These are phyloP conservation scores for Taphrina deformans DNA, from an alignment of 1,139 yeast genomes.

Conservation along the genomic window DNA sequence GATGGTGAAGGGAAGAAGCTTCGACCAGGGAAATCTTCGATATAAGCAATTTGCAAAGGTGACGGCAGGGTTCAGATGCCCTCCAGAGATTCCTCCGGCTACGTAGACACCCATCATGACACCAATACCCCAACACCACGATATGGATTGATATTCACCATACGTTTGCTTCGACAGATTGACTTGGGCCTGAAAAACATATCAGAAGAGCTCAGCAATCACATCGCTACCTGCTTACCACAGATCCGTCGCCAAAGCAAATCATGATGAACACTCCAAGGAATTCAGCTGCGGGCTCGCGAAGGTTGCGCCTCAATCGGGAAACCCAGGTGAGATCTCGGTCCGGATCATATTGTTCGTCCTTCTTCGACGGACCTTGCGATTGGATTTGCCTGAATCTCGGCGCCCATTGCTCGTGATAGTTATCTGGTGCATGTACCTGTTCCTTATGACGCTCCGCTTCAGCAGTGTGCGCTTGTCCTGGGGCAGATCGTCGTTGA, in stretches of 20 bases:
- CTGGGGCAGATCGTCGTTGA: background rate
- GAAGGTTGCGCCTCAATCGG: slow-evolving; percentile 39
- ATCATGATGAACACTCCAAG: slow-evolving; percentile 33
- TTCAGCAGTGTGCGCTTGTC: background rate
- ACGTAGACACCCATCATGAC: slow-evolving; percentile 45
- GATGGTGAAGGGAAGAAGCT: slow-evolving; percentile 42
- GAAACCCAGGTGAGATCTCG: slow-evolving; percentile 24
- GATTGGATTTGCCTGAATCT: slow-evolving; percentile 24
- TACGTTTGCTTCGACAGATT: slow-evolving; percentile 45
- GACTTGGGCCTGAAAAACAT: slow-evolving; percentile 42
- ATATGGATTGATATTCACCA: slow-evolving; percentile 51
- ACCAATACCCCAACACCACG: slow-evolving; percentile 56
- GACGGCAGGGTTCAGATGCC: slow-evolving; percentile 46
- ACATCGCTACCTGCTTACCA: background rate
- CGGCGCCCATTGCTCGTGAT: slow-evolving; percentile 25
- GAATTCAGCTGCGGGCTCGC: slow-evolving; percentile 51
- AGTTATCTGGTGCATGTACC: slow-evolving; percentile 2
- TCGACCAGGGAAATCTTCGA: slow-evolving; percentile 45
- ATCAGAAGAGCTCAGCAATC: slow-evolving; percentile 49
- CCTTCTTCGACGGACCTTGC: slow-evolving; percentile 26
- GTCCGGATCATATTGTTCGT: slow-evolving; percentile 4
- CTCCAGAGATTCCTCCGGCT: slow-evolving; percentile 45
- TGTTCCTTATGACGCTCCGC: background rate
- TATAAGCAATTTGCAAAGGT: slow-evolving; percentile 43
- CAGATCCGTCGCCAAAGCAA: slow-evolving; percentile 28